Conservation (phyloP, 176 grass and related monocot species). For the Lolium multiflorum region DNA sequence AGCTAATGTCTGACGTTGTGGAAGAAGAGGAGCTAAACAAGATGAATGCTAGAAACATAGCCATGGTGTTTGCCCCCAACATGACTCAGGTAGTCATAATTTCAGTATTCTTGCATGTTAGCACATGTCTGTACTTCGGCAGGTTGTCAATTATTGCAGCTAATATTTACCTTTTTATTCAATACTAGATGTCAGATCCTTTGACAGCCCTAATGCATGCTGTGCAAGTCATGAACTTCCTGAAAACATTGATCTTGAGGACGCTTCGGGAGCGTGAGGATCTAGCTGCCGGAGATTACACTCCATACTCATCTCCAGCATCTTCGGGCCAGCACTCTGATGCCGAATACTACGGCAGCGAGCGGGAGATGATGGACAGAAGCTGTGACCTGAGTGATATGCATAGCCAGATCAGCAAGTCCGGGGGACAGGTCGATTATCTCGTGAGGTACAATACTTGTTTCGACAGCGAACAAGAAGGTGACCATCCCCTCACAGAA, state of each 20-base stretch:
- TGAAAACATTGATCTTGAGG: constrained; percentile 90
- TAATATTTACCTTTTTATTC: constrained; percentile 39
- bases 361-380: constrained; percentile 53
- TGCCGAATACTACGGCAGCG: constrained; percentile 46
- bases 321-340: constrained; percentile 41
- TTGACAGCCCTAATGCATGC: constrained; percentile 97
- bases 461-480: constrained; percentile 59
- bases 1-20: constrained; percentile 89
- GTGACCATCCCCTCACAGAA: constrained; percentile 53
- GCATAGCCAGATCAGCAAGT: constrained; percentile 57
- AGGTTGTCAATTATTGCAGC: background rate
- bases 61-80: constrained; percentile 96
- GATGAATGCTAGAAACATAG: constrained; percentile 97
- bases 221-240: constrained; percentile 99
- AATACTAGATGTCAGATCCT: constrained; percentile 94
- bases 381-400: constrained; percentile 61
- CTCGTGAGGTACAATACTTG: constrained; percentile 60
- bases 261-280: constrained; percentile 75
- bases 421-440: constrained; percentile 51
- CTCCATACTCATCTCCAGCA: constrained; percentile 68
- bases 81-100: constrained; percentile 81
- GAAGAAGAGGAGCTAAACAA: constrained; percentile 91
- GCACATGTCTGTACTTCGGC: background rate
- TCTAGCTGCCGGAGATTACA: constrained; percentile 55
- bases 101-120: constrained; percentile 11